Conservation (phyloP, 2,329 filamentous ascomycete species). For the Xylariaceae sp. region DNA sequence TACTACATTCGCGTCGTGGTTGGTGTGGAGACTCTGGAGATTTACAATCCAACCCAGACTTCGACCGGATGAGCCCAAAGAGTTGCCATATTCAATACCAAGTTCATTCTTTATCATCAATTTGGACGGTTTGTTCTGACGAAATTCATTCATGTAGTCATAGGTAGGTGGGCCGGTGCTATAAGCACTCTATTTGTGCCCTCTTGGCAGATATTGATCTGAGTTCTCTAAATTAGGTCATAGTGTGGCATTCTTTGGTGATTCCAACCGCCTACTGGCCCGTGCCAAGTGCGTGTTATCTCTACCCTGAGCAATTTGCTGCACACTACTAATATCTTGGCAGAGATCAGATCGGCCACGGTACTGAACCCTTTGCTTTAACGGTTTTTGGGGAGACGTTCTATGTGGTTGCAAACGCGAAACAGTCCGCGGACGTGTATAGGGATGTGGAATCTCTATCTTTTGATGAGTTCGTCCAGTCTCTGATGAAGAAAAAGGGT, state of each 20-base stretch:
- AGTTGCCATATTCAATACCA: conserved; percentile 14
- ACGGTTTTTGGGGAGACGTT: conserved; percentile 19
- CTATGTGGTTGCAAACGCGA: conserved; percentile 24
- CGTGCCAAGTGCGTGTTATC: conserved; percentile 18
- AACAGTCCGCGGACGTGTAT: conserved; percentile 22
- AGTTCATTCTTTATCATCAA: not conserved
- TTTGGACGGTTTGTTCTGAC: not conserved
- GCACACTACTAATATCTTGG: not conserved
- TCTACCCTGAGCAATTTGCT: not conserved
- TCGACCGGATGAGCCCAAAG: conserved; percentile 8
- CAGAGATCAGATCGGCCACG: conserved; percentile 6
- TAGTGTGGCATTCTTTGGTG: conserved; percentile 18
- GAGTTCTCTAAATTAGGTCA: conserved; percentile 15
- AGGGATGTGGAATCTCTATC: conserved; percentile 22
- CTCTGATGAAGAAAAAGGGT: conserved; percentile 18
- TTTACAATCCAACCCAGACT: conserved; percentile 11
- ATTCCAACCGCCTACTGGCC: conserved; percentile 19
- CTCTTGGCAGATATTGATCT: not conserved
- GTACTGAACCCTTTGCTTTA: conserved; percentile 23
- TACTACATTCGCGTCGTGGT: not conserved
- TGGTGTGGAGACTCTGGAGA: conserved; percentile 11
- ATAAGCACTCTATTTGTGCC: not conserved
- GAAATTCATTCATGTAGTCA: conserved; percentile 2
- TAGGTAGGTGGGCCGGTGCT: conserved; percentile 1
- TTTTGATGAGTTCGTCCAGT: conserved; percentile 23